Conservation (phyloP, 2,329 filamentous ascomycete species). For the Blumeria graminis region DNA sequence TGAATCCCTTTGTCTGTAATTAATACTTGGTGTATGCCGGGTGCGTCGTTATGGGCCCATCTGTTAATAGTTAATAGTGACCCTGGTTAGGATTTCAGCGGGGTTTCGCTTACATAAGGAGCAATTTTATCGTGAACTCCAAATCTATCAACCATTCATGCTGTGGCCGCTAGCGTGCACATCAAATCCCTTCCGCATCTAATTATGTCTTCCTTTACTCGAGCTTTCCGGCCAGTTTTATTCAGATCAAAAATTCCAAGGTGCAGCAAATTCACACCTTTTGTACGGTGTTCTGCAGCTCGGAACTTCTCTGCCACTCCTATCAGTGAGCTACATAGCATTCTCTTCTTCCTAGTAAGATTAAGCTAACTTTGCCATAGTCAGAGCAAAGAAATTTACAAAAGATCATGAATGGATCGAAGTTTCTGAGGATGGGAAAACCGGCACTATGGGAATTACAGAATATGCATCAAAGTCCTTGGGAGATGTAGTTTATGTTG, state of each 20-base stretch:
- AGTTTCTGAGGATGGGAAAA: conserved; percentile 57
- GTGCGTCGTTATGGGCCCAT: no score
- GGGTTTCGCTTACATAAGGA: no score
- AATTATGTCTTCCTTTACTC: conserved; percentile 36
- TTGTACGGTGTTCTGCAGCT: conserved; percentile 4
- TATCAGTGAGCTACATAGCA: conserved; percentile 15
- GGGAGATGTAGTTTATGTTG: conserved; percentile 91
- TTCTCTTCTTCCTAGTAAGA: no score
- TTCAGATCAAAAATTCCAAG: conserved; percentile 2
- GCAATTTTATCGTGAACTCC: no score
- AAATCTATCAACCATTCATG: no score
- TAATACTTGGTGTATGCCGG: no score
- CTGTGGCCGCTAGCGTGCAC: no score
- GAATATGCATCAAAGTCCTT: conserved; percentile 78
- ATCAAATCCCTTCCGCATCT: not conserved
- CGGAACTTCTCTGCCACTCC: conserved; percentile 23
- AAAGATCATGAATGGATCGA: conserved; percentile 98
- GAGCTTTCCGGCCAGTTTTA: conserved; percentile 18
- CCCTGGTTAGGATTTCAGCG: no score
- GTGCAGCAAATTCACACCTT: no score
- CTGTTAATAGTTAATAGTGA: no score
- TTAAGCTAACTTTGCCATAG: conserved; percentile 3
- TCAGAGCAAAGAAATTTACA: conserved; percentile 53
- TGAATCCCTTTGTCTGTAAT: no score
- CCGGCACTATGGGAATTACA: conserved; percentile 65